These are phyloP conservation scores for Rhodomyrtus tomentosa DNA, from an alignment of 345 rosid genomes.

Conservation along the genomic window DNA sequence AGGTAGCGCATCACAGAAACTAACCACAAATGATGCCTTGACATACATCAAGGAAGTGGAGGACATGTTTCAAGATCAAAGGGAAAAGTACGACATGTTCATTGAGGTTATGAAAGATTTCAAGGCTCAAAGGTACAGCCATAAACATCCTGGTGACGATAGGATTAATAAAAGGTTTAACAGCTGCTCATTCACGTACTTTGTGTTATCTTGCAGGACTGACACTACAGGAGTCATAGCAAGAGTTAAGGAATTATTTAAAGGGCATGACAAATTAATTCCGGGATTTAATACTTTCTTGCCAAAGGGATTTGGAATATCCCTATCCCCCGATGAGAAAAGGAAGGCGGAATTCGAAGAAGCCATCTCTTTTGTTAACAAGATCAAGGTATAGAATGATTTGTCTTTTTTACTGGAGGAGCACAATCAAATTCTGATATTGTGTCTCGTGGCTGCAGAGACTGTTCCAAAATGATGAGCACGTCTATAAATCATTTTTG, in stretches of 20 bases:
- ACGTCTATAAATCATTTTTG: constrained; percentile 70
- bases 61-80: constrained; percentile 89
- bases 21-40: constrained; percentile 77
- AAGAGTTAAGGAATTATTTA: constrained; percentile 81
- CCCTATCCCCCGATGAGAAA: constrained; percentile 57
- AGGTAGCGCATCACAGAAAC: constrained; percentile 33
- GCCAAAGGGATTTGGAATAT: constrained; percentile 88
- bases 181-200: neutral
- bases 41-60: constrained; percentile 75
- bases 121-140: constrained; percentile 68
- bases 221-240: constrained; percentile 91
- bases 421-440: neutral
- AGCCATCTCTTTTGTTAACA: constrained; percentile 62
- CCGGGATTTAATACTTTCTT: constrained; percentile 90
- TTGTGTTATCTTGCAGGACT: constrained; percentile 42
- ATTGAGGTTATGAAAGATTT: constrained; percentile 95
- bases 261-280: constrained; percentile 86
- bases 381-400: constrained; percentile 50
- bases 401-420: neutral
- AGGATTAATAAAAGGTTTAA: neutral
- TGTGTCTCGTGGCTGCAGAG: constrained; percentile 33
- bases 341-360: constrained; percentile 82
- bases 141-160: neutral
- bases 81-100: constrained; percentile 73
- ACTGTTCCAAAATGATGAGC: constrained; percentile 78